Base-by-base conservation (phyloP, 257 asterid species). In the Apocynum venetum region DNA sequence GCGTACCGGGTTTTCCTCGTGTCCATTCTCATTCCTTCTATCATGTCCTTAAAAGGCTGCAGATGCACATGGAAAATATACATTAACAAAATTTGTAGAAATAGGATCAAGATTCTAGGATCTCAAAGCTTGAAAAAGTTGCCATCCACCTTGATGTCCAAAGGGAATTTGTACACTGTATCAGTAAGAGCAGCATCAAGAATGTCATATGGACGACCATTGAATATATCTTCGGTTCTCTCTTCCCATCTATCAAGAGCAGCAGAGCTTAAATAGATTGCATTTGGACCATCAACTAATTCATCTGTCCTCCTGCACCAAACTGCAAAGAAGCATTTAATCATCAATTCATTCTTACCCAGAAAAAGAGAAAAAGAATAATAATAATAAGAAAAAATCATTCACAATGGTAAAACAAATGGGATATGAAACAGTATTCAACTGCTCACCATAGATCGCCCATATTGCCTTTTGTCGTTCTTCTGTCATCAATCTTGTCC, bases 251-350 rank as follows among this genome's bases (percentile, higher is more conserved):
- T 77, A 47, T 93, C 91, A 77, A 91, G 97, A 73, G 77, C 93
- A 17, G 82, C 75, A 7, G 93, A 82, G 82, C 75, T 88, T 12
- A 88, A 75, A 70, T 88, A 82, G 51, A 14, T 79, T 0, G 97
- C 92, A 40, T 89, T 91, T 0, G 97, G 97, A 10, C 96, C 97
- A 80, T 93, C 97, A 11, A 92, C 97, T 46, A 92, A 53, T 73
- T 92, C 97, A 83, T 92, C 97, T 0, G 96, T 91, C 75, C 97
- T 91, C 83, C 97, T 88, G 77, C 96, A 91, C 96, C 97, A 92
- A 47, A 92, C 96, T 92, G 89, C 75, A 83, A 40, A 6, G 12
- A 43, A 6, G 20, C 53, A 73, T 25, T 60, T 2, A 2, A 19
- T 0, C 10, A 51, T 4, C 15, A 71, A 17, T 6, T 60, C 43